These are phyloP conservation scores for Tripterygium wilfordii DNA, from an alignment of 177 flowering plant species.

Conservation along the genomic window DNA sequence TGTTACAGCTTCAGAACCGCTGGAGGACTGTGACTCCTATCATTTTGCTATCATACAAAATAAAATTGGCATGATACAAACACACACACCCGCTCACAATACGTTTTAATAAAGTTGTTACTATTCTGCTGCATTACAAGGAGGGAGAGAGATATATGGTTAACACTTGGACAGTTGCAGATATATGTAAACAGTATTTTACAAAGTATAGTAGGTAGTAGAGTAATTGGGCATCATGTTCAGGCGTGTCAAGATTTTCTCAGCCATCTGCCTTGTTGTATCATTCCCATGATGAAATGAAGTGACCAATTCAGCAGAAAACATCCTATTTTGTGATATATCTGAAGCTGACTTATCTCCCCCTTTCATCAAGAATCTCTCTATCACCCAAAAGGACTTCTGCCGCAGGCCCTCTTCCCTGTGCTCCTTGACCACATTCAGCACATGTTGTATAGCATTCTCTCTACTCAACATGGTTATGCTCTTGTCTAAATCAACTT, in stretches of 20 bases:
- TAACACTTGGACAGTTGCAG: no score
- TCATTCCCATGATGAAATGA: constrained; percentile 60
- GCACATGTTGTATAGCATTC: constrained; percentile 38
- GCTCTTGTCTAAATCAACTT: constrained; percentile 58
- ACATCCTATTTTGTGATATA: constrained; percentile 53
- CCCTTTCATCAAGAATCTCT: constrained; percentile 54
- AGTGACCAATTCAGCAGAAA: constrained; percentile 48
- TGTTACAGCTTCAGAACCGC: no score
- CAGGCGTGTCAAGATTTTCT: constrained; percentile 53
- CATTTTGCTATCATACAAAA: no score
- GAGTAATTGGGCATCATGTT: constrained; percentile 44
- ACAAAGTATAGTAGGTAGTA: constrained; percentile 12
- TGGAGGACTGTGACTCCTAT: no score
- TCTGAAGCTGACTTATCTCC: constrained; percentile 38
- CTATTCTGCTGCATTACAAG: no score
- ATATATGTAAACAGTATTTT: neutral
- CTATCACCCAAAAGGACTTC: constrained; percentile 64
- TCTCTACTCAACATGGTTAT: constrained; percentile 38
- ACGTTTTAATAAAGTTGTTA: no score
- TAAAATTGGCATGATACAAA: no score
- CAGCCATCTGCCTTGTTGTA: constrained; percentile 61
- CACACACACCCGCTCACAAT: no score
- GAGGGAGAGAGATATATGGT: no score
- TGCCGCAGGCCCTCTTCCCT: constrained; percentile 47
- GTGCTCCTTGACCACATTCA: constrained; percentile 55